Base-by-base conservation (phyloP, 768 basidiomycete genomes). In the Chiua virens region DNA sequence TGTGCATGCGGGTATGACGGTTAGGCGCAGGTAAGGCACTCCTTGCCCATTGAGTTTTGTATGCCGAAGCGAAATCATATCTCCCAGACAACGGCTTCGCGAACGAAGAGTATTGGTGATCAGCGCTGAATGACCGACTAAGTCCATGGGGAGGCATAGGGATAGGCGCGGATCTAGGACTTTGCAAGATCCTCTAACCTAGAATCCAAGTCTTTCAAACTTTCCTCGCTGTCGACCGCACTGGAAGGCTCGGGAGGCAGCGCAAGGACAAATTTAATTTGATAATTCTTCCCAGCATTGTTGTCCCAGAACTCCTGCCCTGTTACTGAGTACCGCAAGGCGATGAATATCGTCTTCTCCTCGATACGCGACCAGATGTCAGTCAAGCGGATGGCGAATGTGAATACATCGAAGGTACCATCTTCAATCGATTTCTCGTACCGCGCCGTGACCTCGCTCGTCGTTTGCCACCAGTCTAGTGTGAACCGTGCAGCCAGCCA, bases 391-490 rank as follows among this genome's bases (percentile, higher is more conserved):
- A 95, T 84, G 18, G 69, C 71, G 69, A 95, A 96, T 21, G 74
- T 65, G 71, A 96, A 96, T 18, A 88, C 75, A 63, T 95, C 93
- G 65, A 80, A 78, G 22, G 47, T 49, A 34, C 72, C 68, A 27
- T 56, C 65, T 40, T 57, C 58, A 20, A 74, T 54, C 32, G 75
- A 65, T 50, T 80, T 77, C 18, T 72, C 69, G 66, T 90, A 87
- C 44, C 80, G 82, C 22, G 86, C 95, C 1, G 85, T 81, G 51
- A 97, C 90, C 69, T 98, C 96, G 68, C 87, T 89, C 52, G 92
- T 95, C 42, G 96, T 99, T 69, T 93, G 92, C 96, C 96, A 98
- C 58, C 76, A 79, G 66, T 98, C 96, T 59, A 95, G 80, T 1
- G 96, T 98, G 70, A 97, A 98, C 25, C 96, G 83, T 22, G 93